These are phyloP conservation scores for Cryptosporidium meleagridis DNA, from an alignment of 169 alveolate species.

Conservation along the genomic window DNA sequence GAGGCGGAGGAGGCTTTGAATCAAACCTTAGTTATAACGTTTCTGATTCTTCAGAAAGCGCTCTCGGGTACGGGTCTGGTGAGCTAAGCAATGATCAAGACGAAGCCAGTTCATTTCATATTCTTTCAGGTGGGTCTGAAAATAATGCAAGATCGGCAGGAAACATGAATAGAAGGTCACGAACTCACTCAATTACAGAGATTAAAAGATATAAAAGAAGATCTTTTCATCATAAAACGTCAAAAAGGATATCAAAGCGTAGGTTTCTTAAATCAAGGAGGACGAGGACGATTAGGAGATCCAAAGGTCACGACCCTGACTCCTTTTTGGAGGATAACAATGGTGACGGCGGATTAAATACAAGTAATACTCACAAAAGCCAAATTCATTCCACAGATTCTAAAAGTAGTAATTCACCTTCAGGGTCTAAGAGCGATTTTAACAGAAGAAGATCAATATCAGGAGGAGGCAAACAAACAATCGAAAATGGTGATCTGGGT, in stretches of 20 bases:
- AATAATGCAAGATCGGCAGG: not conserved
- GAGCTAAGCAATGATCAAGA: not conserved
- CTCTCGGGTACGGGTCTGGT: not conserved
- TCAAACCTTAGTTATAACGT: not conserved
- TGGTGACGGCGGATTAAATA: no score
- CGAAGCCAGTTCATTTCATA: not conserved
- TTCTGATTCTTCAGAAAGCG: not conserved
- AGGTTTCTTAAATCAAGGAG: slow-evolving; percentile 7
- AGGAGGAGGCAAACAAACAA: not conserved
- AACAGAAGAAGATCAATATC: not conserved
- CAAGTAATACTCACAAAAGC: not conserved
- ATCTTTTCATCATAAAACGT: slow-evolving; percentile 1
- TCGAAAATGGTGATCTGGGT: not conserved
- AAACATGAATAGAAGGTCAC: not conserved
- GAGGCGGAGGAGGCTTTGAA: not conserved
- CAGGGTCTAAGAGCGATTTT: not conserved
- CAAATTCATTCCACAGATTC: not conserved
- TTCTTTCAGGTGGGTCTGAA: not conserved
- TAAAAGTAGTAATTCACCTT: not conserved
- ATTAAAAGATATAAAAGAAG: slow-evolving; percentile 42
- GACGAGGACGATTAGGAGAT: not conserved
- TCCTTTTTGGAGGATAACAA: not conserved
- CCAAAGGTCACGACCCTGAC: no score
- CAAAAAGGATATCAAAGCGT: slow-evolving; percentile 1
- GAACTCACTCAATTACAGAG: not conserved